Percentiles rank a stretch among this genome's conserved stretches.
Conservation (phyloP, 371 early-diverging fungal species). For the Encephalitozoon romaleae region DNA sequence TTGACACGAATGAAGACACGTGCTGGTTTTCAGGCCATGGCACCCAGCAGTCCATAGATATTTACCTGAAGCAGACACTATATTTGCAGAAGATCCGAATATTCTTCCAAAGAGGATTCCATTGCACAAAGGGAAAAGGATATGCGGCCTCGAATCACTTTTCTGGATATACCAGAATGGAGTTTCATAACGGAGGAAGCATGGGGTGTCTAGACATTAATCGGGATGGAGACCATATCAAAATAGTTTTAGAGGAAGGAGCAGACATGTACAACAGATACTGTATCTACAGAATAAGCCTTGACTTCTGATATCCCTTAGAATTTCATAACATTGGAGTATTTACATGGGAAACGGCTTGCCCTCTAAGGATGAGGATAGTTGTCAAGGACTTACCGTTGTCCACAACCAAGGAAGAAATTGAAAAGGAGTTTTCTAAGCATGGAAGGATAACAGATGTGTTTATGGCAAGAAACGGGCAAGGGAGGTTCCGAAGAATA, state of each 20-base stretch:
- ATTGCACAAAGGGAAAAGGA: background rate
- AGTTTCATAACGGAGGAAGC: background rate
- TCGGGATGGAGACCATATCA: background rate
- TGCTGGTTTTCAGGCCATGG: background rate
- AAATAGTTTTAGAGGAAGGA: background rate
- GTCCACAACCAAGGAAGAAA: constrained; percentile 37
- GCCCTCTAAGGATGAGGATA: constrained; percentile 51
- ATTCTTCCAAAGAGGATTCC: background rate
- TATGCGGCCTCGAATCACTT: background rate
- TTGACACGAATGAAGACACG: background rate
- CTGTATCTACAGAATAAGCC: background rate
- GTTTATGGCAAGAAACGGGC: constrained; percentile 36
- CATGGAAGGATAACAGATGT: constrained; percentile 52
- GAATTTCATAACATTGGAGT: background rate
- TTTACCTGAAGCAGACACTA: background rate
- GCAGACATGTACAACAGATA: background rate
- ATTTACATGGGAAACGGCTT: background rate
- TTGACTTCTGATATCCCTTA: background rate
- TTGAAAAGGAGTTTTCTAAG: constrained; percentile 43
- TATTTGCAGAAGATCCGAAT: background rate
- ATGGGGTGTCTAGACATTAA: background rate
- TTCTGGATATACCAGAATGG: background rate
- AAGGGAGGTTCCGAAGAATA: constrained; percentile 44
- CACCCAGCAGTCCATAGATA: background rate
- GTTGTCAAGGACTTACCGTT: constrained; percentile 59